Conservation (phyloP, 2,329 filamentous ascomycete species). For the Cladosporium sphaerospermum region DNA sequence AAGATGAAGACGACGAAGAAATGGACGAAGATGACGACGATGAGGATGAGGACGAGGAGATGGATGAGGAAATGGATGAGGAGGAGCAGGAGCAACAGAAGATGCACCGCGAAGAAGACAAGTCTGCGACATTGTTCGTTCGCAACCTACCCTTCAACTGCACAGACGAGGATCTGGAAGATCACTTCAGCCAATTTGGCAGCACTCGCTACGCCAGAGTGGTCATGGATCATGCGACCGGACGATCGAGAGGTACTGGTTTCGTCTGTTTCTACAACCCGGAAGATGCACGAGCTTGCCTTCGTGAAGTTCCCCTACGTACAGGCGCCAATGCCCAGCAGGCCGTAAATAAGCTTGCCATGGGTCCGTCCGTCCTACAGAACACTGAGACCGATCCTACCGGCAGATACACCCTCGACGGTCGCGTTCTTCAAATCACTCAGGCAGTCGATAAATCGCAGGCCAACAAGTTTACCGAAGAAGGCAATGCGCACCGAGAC, state of each 20-base stretch:
- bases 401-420: constrained; percentile 84
- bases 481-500: constrained; percentile 56
- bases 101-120: constrained; percentile 48
- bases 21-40: constrained; percentile 36
- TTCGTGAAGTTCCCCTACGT: constrained; percentile 64
- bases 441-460: constrained; percentile 79
- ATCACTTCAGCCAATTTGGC: constrained; percentile 85
- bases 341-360: constrained; percentile 48
- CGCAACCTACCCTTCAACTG: constrained; percentile 89
- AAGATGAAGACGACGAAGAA: constrained; percentile 38
- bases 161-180: constrained; percentile 73
- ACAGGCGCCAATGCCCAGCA: constrained; percentile 7
- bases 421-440: constrained; percentile 76
- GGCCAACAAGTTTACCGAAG: constrained; percentile 67
- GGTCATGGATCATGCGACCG: constrained; percentile 79
- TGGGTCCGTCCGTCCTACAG: constrained; percentile 65
- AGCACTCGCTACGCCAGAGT: constrained; percentile 84
- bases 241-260: constrained; percentile 81
- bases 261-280: constrained; percentile 87
- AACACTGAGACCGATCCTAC: constrained; percentile 75
- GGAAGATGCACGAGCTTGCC: constrained; percentile 68
- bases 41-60: constrained; percentile 28
- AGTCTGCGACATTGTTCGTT: constrained; percentile 77
- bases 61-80: constrained; percentile 37
- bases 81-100: constrained; percentile 36